phyloP scores from a whole-genome alignment of 1,139 yeast genomes.

The Suhomyces choctaworum region DNA sequence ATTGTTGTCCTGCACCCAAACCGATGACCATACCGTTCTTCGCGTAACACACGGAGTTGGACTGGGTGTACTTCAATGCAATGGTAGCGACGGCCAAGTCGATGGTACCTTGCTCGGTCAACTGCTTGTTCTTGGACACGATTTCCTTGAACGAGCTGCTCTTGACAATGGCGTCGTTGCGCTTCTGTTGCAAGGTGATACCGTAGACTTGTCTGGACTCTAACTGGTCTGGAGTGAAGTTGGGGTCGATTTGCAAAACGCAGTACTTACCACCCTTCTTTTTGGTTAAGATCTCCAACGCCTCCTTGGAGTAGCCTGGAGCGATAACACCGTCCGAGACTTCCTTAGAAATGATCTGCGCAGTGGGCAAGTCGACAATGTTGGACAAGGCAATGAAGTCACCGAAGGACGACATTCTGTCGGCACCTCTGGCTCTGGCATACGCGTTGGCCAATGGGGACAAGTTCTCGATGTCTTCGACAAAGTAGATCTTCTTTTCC shows the following conservation, averaged over 20 bases:
- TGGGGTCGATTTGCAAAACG: conserved; percentile 92
- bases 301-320: conserved; percentile 93
- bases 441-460: conserved; percentile 97
- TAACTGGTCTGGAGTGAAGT: conserved; percentile 74
- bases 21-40: conserved; percentile 99
- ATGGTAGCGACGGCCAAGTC: conserved; percentile 96
- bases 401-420: conserved; percentile 98
- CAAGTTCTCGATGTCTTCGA: conserved; percentile 88
- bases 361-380: conserved; percentile 94
- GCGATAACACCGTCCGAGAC: conserved; percentile 99
- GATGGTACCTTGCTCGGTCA: conserved; percentile 88
- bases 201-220: conserved; percentile 98
- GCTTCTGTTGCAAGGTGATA: conserved; percentile 90
- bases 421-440: conserved; percentile 99
- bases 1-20: conserved; percentile 98
- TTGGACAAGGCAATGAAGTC: conserved; percentile 97
- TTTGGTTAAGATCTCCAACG: conserved; percentile 80
- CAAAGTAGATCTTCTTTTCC: conserved; percentile 95
- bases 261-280: conserved; percentile 98
- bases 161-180: conserved; percentile 95
- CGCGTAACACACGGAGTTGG: conserved; percentile 97
- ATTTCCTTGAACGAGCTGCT: conserved; percentile 85
- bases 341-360: conserved; percentile 94
- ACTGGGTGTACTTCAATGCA: conserved; percentile 95
- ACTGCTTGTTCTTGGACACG: conserved; percentile 79